Conservation (phyloP, 2,329 filamentous ascomycete species). For the Corinectria fuckeliana region DNA sequence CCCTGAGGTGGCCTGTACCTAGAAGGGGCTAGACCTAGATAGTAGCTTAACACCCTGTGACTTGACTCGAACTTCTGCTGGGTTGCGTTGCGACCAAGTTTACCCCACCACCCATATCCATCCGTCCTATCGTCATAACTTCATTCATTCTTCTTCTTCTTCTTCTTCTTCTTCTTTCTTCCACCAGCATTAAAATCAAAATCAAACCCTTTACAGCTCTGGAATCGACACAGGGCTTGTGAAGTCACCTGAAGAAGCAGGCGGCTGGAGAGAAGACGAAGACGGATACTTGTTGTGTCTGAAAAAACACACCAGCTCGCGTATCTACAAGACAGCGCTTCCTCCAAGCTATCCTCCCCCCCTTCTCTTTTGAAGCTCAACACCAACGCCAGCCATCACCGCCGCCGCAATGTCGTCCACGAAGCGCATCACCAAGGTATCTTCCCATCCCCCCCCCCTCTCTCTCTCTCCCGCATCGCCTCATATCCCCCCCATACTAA, state of each 20-base stretch:
- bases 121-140: neutral
- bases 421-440: slow-evolving; percentile 55
- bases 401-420: slow-evolving; percentile 47
- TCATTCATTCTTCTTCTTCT: neutral
- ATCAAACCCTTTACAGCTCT: no score
- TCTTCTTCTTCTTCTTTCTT: neutral
- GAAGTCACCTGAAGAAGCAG: neutral
- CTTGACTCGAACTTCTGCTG: slow-evolving; percentile 9
- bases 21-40: neutral
- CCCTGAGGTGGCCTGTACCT: neutral
- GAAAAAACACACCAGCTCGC: no score
- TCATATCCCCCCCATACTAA: slow-evolving; percentile 8
- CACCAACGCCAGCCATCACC: slow-evolving; percentile 4
- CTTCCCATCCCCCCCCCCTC: neutral
- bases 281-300: no score
- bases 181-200: slow-evolving; percentile 2
- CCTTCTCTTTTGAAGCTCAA: neutral
- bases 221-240: no score
- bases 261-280: neutral
- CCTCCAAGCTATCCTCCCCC: slow-evolving; percentile 5
- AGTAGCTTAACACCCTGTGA: neutral
- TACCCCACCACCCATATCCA: neutral
- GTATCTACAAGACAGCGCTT: no score
- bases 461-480: neutral
- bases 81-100: neutral